Percentiles rank a stretch among this genome's conserved stretches.
Evolutionary conservation across 169 alveolate genomes (phyloP).

Genomic region (Condylostoma magnum): DNA sequence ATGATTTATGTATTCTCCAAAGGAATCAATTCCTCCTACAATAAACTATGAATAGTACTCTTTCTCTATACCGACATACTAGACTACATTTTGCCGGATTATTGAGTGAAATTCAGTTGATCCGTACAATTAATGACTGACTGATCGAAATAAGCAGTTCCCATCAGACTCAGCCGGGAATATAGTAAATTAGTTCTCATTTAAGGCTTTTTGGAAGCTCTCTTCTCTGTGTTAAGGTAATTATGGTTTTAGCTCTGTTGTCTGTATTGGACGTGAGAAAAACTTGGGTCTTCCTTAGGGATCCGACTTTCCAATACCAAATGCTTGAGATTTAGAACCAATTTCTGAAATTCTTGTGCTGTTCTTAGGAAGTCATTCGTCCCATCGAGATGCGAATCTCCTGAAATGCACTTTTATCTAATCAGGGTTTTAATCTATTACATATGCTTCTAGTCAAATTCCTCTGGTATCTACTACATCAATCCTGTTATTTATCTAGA

Average conservation of each 20-base stretch:
- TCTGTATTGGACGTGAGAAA: neutral
- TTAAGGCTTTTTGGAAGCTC: neutral
- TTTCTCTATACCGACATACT: constrained; percentile 50
- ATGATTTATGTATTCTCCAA: constrained; percentile 55
- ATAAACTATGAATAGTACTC: constrained; percentile 61
- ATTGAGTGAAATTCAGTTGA: constrained; percentile 45
- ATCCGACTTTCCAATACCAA: constrained; percentile 17
- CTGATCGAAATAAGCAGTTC: constrained; percentile 75
- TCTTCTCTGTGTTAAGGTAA: neutral
- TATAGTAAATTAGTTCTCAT: neutral
- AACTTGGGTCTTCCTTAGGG: neutral
- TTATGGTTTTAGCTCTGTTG: neutral
- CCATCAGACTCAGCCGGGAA: constrained; percentile 66
- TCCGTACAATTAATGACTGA: constrained; percentile 72
- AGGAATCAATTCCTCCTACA: constrained; percentile 56
- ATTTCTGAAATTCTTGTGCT: constrained; percentile 7
- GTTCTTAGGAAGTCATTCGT: constrained; percentile 3
- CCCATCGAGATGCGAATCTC: constrained; percentile 14
- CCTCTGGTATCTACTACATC: constrained; percentile 18
- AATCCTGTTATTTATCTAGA: constrained; percentile 4
- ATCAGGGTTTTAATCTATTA: constrained; percentile 8
- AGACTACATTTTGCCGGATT: constrained; percentile 58
- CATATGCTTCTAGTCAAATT: constrained; percentile 12
- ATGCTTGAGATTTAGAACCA: constrained; percentile 20
- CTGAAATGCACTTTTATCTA: constrained; percentile 2